Evolutionary conservation across 768 basidiomycete genomes (phyloP).

Genomic region (Boletus pseudo-olivaceus): DNA sequence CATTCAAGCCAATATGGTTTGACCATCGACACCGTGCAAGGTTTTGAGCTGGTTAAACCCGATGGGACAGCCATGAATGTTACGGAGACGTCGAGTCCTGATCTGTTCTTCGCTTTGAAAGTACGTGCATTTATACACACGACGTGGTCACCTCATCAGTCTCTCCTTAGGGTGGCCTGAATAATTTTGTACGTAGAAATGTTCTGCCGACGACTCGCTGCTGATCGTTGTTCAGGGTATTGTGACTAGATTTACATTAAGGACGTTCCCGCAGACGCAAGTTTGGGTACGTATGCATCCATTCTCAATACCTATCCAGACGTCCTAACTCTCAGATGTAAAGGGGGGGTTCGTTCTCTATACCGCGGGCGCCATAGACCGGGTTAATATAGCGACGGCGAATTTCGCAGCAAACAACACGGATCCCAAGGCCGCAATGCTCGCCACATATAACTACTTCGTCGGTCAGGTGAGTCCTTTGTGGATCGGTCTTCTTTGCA

Average conservation of each 20-base stretch:
- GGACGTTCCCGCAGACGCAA: slow-evolving; percentile 49
- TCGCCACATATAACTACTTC: slow-evolving; percentile 40
- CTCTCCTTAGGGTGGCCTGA: slow-evolving; percentile 48
- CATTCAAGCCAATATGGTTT: slow-evolving; percentile 60
- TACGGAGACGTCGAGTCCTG: slow-evolving; percentile 30
- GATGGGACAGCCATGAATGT: slow-evolving; percentile 39
- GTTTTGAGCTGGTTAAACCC: slow-evolving; percentile 51
- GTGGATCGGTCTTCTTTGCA: too few species aligned
- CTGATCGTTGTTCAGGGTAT: slow-evolving; percentile 40
- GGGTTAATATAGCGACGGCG: slow-evolving; percentile 17
- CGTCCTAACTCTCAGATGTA: not conserved
- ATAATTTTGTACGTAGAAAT: slow-evolving; percentile 47
- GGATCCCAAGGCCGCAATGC: slow-evolving; percentile 33
- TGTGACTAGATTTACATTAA: slow-evolving; percentile 55
- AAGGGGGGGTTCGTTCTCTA: slow-evolving; percentile 51
- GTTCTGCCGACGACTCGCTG: not conserved
- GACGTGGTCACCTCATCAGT: not conserved
- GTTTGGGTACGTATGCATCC: slow-evolving; percentile 52
- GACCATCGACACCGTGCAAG: slow-evolving; percentile 50
- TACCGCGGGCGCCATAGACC: slow-evolving; percentile 4
- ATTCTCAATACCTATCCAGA: not conserved
- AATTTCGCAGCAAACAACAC: slow-evolving; percentile 16
- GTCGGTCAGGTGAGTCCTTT: not conserved
- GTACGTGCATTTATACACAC: slow-evolving; percentile 15
- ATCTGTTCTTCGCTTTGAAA: slow-evolving; percentile 45